Conservation (phyloP, 2,329 filamentous ascomycete species). For the Cercospora zeae-maydis region DNA sequence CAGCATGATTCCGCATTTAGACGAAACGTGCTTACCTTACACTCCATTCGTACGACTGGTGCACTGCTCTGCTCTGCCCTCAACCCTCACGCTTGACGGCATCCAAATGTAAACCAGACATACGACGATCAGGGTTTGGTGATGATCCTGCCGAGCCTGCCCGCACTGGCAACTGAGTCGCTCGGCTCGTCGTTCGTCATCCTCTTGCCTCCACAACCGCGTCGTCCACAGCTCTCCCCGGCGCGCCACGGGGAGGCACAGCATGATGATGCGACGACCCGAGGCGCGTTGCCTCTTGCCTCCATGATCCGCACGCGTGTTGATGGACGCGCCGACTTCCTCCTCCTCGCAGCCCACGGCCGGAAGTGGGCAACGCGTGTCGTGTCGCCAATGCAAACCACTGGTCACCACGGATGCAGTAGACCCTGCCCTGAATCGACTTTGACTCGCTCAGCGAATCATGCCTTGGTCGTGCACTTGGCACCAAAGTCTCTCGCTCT, state of each 20-base stretch:
- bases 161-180: background rate
- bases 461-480: background rate
- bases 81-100: too few relatives aligned
- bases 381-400: background rate
- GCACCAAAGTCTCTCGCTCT: background rate
- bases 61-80: background rate
- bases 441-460: background rate
- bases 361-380: background rate
- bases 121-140: slow-evolving; percentile 3
- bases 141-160: too few relatives aligned
- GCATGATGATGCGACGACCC: background rate
- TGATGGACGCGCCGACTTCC: background rate
- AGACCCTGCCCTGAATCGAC: background rate
- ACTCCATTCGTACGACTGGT: background rate
- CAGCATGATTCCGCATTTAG: background rate
- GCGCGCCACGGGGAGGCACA: background rate
- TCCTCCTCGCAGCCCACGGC: background rate
- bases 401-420: background rate
- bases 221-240: background rate
- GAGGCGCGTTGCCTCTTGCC: background rate
- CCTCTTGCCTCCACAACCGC: background rate
- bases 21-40: slow-evolving; percentile 2
- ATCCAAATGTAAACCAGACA: background rate
- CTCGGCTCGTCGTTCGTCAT: background rate
- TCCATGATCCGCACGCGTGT: background rate